A percentile compares a stretch with the other conserved stretches of the same genome.
Evolutionary conservation across 345 rosid species (phyloP).

Genomic region (Pugionium dolabratum): DNA sequence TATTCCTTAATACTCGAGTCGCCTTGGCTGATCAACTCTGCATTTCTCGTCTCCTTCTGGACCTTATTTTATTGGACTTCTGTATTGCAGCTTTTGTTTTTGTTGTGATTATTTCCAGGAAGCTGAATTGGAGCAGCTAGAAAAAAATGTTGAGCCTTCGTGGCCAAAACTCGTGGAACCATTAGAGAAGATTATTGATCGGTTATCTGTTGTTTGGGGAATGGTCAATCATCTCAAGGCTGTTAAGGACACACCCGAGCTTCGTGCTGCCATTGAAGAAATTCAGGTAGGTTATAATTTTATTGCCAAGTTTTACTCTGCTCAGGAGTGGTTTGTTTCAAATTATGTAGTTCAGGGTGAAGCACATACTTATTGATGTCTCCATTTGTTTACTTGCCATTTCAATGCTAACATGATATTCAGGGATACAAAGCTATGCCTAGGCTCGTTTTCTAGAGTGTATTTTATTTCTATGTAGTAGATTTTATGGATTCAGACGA

Average conservation of each 20-base stretch:
- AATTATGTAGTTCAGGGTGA: slow-evolving; percentile 2
- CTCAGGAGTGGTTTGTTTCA: slow-evolving; percentile 15
- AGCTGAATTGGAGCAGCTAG: slow-evolving; percentile 69
- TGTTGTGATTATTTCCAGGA: slow-evolving; percentile 45
- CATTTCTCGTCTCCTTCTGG: background rate
- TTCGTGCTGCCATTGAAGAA: slow-evolving; percentile 90
- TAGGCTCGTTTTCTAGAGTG: background rate
- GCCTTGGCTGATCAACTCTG: background rate
- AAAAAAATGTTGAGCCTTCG: slow-evolving; percentile 67
- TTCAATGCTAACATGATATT: slow-evolving; percentile 4
- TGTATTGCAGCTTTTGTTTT: background rate
- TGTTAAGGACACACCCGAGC: slow-evolving; percentile 82
- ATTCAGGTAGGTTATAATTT: slow-evolving; percentile 60
- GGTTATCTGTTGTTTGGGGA: slow-evolving; percentile 71
- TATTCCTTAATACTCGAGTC: background rate
- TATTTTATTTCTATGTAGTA: background rate
- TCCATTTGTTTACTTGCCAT: slow-evolving; percentile 3
- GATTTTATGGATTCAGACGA: slow-evolving; percentile 12
- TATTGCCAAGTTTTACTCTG: background rate
- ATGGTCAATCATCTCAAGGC: slow-evolving; percentile 77
- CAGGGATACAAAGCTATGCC: background rate
- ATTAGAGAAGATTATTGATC: slow-evolving; percentile 79
- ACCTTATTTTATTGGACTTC: background rate
- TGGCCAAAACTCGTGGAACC: slow-evolving; percentile 95
- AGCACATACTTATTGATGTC: background rate